A percentile compares a stretch with the other conserved stretches of the same genome.
phyloP scores from a whole-genome alignment of 495 filamentous ascomycete species.

The Aeminium ludgeri region DNA sequence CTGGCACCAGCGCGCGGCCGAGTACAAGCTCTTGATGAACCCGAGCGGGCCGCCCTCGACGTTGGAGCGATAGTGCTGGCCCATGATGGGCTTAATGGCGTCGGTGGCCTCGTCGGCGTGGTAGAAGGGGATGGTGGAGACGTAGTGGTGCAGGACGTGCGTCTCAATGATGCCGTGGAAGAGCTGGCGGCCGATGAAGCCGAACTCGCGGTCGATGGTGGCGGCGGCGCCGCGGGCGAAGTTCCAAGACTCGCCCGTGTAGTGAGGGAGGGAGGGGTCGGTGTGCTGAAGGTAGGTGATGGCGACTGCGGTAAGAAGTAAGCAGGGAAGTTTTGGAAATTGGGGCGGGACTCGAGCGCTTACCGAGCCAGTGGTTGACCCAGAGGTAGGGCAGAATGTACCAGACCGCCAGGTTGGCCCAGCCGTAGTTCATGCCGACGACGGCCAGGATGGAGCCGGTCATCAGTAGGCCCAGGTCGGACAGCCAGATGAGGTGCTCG shows the following conservation, averaged over 20 bases:
- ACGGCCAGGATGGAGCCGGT: constrained; percentile 19
- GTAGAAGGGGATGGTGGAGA: constrained; percentile 77
- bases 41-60: constrained; percentile 43
- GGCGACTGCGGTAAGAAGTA: constrained; percentile 20
- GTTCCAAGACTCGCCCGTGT: constrained; percentile 58
- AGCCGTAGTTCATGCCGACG: constrained; percentile 52
- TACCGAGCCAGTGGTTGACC: constrained; percentile 96
- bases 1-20: constrained; percentile 50
- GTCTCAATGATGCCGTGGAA: constrained; percentile 88
- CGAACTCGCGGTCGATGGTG: constrained; percentile 79
- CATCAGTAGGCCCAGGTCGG: constrained; percentile 39
- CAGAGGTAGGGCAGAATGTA: constrained; percentile 89
- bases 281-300: constrained; percentile 80
- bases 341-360: constrained; percentile 17
- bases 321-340: constrained; percentile 11
- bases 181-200: constrained; percentile 71
- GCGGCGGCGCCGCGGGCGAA: constrained; percentile 72
- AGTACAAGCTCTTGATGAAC: constrained; percentile 39
- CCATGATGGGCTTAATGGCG: constrained; percentile 71
- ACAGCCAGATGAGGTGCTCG: constrained; percentile 48
- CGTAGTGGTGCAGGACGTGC: constrained; percentile 80
- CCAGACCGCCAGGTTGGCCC: constrained; percentile 76
- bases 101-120: constrained; percentile 75
- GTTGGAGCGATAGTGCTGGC: constrained; percentile 59
- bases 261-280: constrained; percentile 73